Evolutionary conservation across 1,139 yeast genomes (phyloP), one percentile per base, ranked within the genome.

Genomic region (Yamadazyma taylorii): DNA sequence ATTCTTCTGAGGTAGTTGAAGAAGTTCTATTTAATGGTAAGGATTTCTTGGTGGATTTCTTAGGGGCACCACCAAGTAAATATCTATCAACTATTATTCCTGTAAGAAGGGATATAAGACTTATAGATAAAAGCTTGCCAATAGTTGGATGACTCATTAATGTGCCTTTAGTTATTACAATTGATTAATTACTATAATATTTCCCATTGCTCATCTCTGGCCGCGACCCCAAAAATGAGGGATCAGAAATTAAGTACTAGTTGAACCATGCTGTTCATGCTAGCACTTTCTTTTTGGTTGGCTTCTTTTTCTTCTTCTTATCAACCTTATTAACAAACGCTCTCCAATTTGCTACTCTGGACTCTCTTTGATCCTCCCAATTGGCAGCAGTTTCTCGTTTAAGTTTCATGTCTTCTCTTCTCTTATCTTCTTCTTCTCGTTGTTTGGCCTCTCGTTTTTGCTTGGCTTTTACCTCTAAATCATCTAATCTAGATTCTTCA

Each of bases 361-460:
- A 57, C 36, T 80, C 88, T 37, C 88, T 46, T 13, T 70, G 71
- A 37, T 75, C 78, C 50, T 81, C 89, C 90, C 90, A 83, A 23
- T 67, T 65, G 38, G 68, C 57, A 31, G 75, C 76, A 43, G 66
- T 46, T 40, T 71, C 63, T 34, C 61, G 59, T 43, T 69, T 66
- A 29, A 57, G 46, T 34, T 67, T 63, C 36, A 69, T 52, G 45
- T 72, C 73, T 49, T 62, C 56, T 40, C 55, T 66, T 48, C 56
- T 65, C 52, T 52, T 70, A 61, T 57, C 48, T 4, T 48, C 46
- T 21, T 63, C 61, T 31, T 61, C 61, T 15, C 55, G 51, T 37
- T 56, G 50, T 21, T 52, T 53, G 1, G 51, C 48, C 21, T 64
- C 63, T 39, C 61, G 59, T 11, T 39, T 35, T 30, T 35, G 35